Evolutionary conservation across 805 yeast genomes (phyloP).

Genomic region (Wickerhamomyces alni): DNA sequence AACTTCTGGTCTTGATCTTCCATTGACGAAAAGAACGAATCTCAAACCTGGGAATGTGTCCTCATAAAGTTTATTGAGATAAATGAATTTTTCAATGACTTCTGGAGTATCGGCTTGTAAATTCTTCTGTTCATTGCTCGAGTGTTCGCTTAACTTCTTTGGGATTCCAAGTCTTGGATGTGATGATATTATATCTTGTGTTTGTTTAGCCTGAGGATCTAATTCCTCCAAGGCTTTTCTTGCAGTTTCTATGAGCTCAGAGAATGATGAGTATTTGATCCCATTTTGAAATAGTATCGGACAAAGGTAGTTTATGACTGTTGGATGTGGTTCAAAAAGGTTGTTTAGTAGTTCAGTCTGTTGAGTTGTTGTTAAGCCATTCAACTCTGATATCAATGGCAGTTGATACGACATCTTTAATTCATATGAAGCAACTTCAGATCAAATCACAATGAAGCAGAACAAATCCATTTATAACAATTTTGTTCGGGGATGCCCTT

Average conservation of each 20-base stretch:
- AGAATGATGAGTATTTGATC: conserved; percentile 5
- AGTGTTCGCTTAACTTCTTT: conserved; percentile 53
- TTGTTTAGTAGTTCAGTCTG: conserved; percentile 37
- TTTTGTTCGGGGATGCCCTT: background rate
- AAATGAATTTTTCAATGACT: conserved; percentile 37
- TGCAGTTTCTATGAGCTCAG: conserved; percentile 14
- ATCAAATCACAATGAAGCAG: too few species aligned
- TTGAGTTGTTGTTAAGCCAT: conserved; percentile 17
- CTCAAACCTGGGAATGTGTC: conserved; percentile 60
- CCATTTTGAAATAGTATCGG: conserved; percentile 8
- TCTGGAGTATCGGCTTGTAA: conserved; percentile 41
- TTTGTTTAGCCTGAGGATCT: conserved; percentile 10
- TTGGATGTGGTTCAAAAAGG: conserved; percentile 20
- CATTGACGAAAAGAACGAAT: conserved; percentile 87
- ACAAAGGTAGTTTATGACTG: conserved; percentile 14
- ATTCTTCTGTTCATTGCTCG: conserved; percentile 65
- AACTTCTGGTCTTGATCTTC: conserved; percentile 59
- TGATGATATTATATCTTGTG: conserved; percentile 64
- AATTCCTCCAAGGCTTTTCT: conserved; percentile 8
- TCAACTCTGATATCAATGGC: conserved; percentile 27
- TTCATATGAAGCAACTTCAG: background rate
- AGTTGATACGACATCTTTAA: conserved; percentile 18
- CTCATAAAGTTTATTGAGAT: conserved; percentile 61
- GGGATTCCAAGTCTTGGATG: conserved; percentile 86
- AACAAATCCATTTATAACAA: too few species aligned